Percentiles rank a stretch among this genome's conserved stretches.
phyloP scores from a whole-genome alignment of 768 basidiomycete species.

The Tulasnella sp. region DNA sequence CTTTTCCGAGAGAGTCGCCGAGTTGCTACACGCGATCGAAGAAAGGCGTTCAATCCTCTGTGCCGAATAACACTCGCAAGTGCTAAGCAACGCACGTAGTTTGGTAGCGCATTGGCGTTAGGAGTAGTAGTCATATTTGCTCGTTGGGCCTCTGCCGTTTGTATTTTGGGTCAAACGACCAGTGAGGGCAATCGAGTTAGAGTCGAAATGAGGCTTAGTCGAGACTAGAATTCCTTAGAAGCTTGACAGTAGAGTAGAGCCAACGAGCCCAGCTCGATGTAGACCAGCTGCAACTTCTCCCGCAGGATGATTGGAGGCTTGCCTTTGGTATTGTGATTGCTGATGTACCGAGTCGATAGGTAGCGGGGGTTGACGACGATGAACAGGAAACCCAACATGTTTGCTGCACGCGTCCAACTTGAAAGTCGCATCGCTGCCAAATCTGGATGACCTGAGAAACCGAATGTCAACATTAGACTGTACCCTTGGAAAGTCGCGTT shows the following conservation, averaged over 20 bases:
- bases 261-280: not conserved
- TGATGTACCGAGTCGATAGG: not conserved
- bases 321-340: not conserved
- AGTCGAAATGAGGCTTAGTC: not conserved
- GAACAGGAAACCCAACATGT: not conserved
- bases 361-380: not conserved
- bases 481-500: too few species aligned
- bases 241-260: not conserved
- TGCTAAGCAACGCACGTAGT: slow-evolving; percentile 14
- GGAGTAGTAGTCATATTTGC: not conserved
- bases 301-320: not conserved
- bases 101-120: slow-evolving; percentile 11
- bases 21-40: slow-evolving; percentile 53
- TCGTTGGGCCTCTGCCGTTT: not conserved
- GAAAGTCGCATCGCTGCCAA: not conserved
- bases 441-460: not conserved
- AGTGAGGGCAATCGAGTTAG: not conserved
- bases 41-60: not conserved
- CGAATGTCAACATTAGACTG: too few species aligned
- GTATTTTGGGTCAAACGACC: not conserved
- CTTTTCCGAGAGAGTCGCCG: slow-evolving; percentile 91
- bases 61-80: not conserved
- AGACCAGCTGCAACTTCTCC: not conserved
- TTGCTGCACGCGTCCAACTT: not conserved
- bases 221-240: not conserved